Conservation (phyloP, 1,139 yeast species). For the Yamadazyma songkhlaensis region DNA sequence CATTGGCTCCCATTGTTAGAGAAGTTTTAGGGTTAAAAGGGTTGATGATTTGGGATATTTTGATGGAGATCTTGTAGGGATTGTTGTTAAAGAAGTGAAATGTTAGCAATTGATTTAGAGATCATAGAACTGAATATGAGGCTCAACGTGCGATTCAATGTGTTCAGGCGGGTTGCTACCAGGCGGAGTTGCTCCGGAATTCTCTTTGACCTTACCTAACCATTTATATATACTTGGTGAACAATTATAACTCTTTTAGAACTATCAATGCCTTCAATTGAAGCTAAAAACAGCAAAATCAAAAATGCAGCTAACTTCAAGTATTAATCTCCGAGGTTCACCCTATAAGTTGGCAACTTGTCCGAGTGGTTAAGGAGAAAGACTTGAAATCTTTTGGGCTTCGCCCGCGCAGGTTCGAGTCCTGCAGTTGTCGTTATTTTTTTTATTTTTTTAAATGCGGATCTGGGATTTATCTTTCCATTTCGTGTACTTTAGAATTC, state of each 20-base stretch:
- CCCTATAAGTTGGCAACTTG: constrained; percentile 44
- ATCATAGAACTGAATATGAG: not conserved
- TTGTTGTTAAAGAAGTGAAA: too few relatives aligned
- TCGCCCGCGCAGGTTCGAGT: constrained; percentile 61
- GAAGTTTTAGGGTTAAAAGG: not conserved
- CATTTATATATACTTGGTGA: too few relatives aligned
- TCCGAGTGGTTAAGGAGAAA: constrained; percentile 60
- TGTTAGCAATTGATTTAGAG: not conserved
- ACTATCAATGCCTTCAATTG: too few relatives aligned
- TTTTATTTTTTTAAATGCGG: constrained; percentile 2
- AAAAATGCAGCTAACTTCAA: too few relatives aligned
- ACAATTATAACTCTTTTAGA: too few relatives aligned
- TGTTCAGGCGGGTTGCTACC: not conserved
- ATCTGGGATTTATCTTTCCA: not conserved
- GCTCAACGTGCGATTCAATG: constrained; percentile 1
- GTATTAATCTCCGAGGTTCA: too few relatives aligned
- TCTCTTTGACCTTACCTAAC: not conserved
- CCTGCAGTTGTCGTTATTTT: constrained; percentile 49
- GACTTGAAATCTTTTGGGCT: constrained; percentile 59
- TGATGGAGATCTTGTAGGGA: too few relatives aligned
- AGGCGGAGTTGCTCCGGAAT: not conserved
- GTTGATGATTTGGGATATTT: too few relatives aligned
- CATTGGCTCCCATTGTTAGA: not conserved
- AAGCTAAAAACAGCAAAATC: not conserved
- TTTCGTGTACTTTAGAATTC: too few relatives aligned